Conservation (phyloP, 169 alveolate species). For the Plasmodium falciparum region DNA sequence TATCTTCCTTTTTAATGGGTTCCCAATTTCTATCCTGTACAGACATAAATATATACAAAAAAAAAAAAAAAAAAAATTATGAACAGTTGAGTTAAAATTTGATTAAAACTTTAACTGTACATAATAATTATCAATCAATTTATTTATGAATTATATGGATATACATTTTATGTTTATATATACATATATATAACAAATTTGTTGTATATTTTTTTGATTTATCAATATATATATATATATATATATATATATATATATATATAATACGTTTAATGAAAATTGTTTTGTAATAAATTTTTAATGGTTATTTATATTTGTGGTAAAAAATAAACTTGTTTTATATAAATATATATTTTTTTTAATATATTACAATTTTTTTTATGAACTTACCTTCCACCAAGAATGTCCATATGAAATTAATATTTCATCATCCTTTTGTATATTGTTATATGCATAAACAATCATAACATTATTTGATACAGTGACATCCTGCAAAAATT, state of each 20-base stretch:
- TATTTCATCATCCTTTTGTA: conserved; percentile 34
- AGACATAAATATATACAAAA: neutral
- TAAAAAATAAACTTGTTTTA: too few species aligned
- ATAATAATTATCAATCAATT: too few species aligned
- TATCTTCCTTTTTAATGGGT: conserved; percentile 23
- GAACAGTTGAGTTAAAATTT: neutral
- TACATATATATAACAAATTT: too few species aligned
- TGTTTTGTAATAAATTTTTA: too few species aligned
- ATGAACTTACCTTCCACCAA: conserved; percentile 53
- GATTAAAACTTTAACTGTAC: too few species aligned
- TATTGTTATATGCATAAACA: conserved; percentile 31
- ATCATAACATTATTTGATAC: conserved; percentile 38
- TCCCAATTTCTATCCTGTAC: conserved; percentile 50
- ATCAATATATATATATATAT: too few species aligned
- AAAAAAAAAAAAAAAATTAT: conserved; percentile 4
- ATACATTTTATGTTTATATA: too few species aligned
- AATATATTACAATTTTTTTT: neutral
- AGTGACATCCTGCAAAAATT: conserved; percentile 24
- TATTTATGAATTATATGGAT: too few species aligned
- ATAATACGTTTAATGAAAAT: too few species aligned
- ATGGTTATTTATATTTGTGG: too few species aligned
- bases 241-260: too few species aligned
- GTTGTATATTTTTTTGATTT: too few species aligned
- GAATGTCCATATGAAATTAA: conserved; percentile 60
- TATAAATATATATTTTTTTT: neutral